Base-by-base conservation (phyloP, 805 yeast species). In the Jamesozyma hellenica region DNA sequence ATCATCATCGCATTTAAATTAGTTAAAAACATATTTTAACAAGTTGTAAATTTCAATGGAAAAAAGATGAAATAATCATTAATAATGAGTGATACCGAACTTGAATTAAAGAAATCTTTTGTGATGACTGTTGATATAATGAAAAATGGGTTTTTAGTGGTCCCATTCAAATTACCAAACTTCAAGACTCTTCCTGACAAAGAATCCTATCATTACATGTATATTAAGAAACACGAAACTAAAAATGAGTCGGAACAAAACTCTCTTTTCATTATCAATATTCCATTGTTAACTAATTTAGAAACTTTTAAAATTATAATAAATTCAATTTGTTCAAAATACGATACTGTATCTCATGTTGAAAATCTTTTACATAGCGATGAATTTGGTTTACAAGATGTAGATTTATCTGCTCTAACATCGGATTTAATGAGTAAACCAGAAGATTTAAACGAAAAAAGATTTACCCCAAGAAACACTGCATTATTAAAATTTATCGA, bases 401-500 rank as follows among this genome's bases (percentile, higher is more conserved):
- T 77, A 10, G 73, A 79, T 52, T 59, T 82, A 38, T 67, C 79
- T 1, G 67, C 68, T 42, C 64, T 82, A 39, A 77, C 87, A 0
- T 72, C 79, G 12, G 81, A 77, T 41, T 53, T 73, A 40, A 67
- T 68, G 50, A 61, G 69, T 11, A 48, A 55, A 10, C 58, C 50
- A 7, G 21, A 33, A 16, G 56, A 56, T 11, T 50, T 46, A 16
- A 55, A 53, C 13, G 61, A 55, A 34, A 47, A 49, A 6, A 58
- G 70, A 40, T 75, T 68, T 47, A 64, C 82, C 30, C 94, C 94
- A 32, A 74, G 77, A 50, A 78, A 82, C 43, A 78, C 88, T 46
- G 90, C 84, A 0, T 64, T 85, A 7, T 69, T 85, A 32, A 75
- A 77, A 23, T 78, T 86, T 54, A 72, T 87, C 6, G 96, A 86